A percentile compares a stretch with the other conserved stretches of the same genome.
phyloP scores from a whole-genome alignment of 306 rosid genomes.

The Parietaria judaica region DNA sequence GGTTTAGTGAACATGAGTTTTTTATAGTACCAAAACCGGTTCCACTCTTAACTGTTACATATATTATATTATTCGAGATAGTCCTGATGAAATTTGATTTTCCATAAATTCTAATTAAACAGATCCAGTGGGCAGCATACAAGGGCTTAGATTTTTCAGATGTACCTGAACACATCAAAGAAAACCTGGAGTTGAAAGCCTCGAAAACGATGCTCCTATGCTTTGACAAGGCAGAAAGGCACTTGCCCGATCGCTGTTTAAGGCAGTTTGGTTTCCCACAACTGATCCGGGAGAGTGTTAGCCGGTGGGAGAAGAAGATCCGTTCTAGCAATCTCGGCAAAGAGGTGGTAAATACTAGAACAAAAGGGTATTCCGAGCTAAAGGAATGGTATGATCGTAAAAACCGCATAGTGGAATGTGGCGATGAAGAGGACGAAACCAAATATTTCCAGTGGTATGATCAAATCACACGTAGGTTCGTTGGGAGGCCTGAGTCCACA shows the following conservation, averaged over 20 bases:
- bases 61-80: not conserved
- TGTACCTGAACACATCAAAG: slow-evolving; percentile 53
- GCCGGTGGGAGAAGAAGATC: slow-evolving; percentile 67
- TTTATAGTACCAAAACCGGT: too few species aligned
- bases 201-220: slow-evolving; percentile 69
- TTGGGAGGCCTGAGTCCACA: slow-evolving; percentile 55
- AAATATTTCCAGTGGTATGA: slow-evolving; percentile 59
- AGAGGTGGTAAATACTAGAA: too few species aligned
- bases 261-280: slow-evolving; percentile 74
- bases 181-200: slow-evolving; percentile 33
- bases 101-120: slow-evolving; percentile 13
- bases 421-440: slow-evolving; percentile 28
- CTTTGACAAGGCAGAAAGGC: slow-evolving; percentile 71
- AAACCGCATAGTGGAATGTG: slow-evolving; percentile 30
- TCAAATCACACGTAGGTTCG: slow-evolving; percentile 55
- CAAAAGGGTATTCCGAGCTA: slow-evolving; percentile 41
- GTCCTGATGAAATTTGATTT: slow-evolving; percentile 7
- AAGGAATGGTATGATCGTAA: slow-evolving; percentile 58
- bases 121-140: slow-evolving; percentile 84
- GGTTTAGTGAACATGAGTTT: too few species aligned
- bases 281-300: slow-evolving; percentile 52
- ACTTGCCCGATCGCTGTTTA: slow-evolving; percentile 67
- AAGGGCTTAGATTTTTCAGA: slow-evolving; percentile 41
- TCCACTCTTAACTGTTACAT: not conserved
- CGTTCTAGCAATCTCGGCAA: too few species aligned